A percentile compares a stretch with the other conserved stretches of the same genome.
These are phyloP conservation scores for Debaryomycetaceae sp. DNA, from an alignment of 1,139 yeast species.

Conservation along the genomic window DNA sequence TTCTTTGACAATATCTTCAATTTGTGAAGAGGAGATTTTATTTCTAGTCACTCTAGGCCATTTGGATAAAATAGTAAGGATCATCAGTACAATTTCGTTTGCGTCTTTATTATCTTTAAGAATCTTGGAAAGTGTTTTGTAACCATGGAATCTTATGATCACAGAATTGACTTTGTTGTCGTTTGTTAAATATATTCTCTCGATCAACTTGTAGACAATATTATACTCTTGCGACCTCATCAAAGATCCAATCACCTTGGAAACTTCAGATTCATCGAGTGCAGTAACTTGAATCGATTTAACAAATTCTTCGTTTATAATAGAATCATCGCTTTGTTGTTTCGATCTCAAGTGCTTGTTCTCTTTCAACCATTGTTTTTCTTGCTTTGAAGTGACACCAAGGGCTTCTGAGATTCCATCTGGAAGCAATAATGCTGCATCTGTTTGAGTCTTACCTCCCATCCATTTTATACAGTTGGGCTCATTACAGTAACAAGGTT, in stretches of 20 bases:
- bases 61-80: conserved; percentile 55
- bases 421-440: conserved; percentile 79
- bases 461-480: conserved; percentile 86
- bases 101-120: conserved; percentile 38
- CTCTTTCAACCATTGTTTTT: conserved; percentile 63
- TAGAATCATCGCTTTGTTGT: conserved; percentile 55
- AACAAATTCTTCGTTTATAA: conserved; percentile 65
- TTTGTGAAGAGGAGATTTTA: conserved; percentile 74
- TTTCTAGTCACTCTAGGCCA: conserved; percentile 87
- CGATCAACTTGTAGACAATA: conserved; percentile 63
- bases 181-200: conserved; percentile 58
- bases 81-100: conserved; percentile 36
- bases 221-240: conserved; percentile 73
- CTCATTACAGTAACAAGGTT: conserved; percentile 93
- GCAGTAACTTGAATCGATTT: conserved; percentile 53
- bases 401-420: conserved; percentile 82
- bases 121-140: conserved; percentile 68
- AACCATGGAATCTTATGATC: conserved; percentile 81
- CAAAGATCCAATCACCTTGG: conserved; percentile 77
- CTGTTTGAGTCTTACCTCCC: conserved; percentile 97
- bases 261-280: conserved; percentile 57
- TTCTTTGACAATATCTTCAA: conserved; percentile 60
- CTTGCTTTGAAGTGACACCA: conserved; percentile 63
- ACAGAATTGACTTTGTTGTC: conserved; percentile 55
- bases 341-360: conserved; percentile 46